Base-by-base conservation (phyloP, 331 rosid genomes). In the Arachis monticola region DNA sequence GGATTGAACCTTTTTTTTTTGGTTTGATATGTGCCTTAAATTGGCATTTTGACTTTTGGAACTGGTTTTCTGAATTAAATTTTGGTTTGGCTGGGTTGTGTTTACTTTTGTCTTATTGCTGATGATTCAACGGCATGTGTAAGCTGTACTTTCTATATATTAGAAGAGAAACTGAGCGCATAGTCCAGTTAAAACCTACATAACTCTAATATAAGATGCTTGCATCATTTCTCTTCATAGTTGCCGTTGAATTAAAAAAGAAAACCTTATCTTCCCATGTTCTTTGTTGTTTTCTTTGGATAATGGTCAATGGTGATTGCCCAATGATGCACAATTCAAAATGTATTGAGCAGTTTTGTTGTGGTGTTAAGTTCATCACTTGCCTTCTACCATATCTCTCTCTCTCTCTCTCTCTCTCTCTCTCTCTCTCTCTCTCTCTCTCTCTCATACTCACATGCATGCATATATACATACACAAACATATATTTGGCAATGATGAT, bases 301-400 rank as follows among this genome's bases (percentile, higher is more conserved):
- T 13, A 7, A n/a, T 0, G 59, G 22, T 13, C 7, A 4, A n/a
- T 58, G 67, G 6, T 40, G 41, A 40, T 58, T 32, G 79, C 85
- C 60, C 79, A 32, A 69, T 85, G 89, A 76, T 85, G 89, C 22
- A 48, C 46, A 40, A 66, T 40, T 61, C 70, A 74, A 56, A 77
- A 52, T 59, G 17, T 60, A 56, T 32, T 60, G 77, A 80, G 75
- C 75, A 44, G 81, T 60, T 72, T 68, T 9, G 7, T 67, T 2
- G 44, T 57, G 67, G 76, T 10, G 47, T 60, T 14, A 27, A 1
- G 52, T 67, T 56, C 40, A 2, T 53, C 47, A 47, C 45, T 11
- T 40, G 67, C 76, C 68, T 17, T 50, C 12, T 30, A 17, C 61
- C 35, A 8, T 8, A 17, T 17, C 22, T 17, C 22, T 17, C 10